These are phyloP conservation scores for Rhodotorula graminis DNA, from an alignment of 768 basidiomycete genomes.

Conservation along the genomic window DNA sequence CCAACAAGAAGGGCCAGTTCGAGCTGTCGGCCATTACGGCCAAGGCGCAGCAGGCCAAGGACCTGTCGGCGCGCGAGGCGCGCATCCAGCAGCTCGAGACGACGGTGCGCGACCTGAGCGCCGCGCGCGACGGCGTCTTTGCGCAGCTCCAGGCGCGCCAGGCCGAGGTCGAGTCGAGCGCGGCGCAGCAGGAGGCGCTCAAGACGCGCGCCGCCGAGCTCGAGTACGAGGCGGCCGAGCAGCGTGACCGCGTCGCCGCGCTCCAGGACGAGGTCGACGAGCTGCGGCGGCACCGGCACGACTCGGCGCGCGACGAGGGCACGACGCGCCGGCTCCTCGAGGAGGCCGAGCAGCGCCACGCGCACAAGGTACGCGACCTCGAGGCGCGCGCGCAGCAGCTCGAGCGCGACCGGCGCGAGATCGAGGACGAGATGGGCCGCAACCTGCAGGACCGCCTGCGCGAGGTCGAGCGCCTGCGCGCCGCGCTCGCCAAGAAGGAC, in stretches of 20 bases:
- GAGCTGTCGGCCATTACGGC: constrained; percentile 69
- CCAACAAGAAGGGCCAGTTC: constrained; percentile 61
- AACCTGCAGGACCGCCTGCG: constrained; percentile 54
- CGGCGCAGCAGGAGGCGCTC: constrained; percentile 66
- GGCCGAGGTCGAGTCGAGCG: constrained; percentile 80
- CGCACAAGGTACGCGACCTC: constrained; percentile 59
- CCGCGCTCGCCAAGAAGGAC: constrained; percentile 38
- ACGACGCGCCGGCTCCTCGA: constrained; percentile 59
- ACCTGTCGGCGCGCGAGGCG: constrained; percentile 57
- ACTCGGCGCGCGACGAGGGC: constrained; percentile 52
- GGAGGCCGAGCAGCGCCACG: constrained; percentile 55
- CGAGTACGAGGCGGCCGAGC: constrained; percentile 78
- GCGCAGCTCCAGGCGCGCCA: constrained; percentile 81
- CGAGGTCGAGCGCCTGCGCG: constrained; percentile 43
- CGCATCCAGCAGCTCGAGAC: constrained; percentile 67
- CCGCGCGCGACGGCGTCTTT: constrained; percentile 75
- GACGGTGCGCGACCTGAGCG: constrained; percentile 62
- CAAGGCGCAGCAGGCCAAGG: constrained; percentile 70
- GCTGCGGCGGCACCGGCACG: constrained; percentile 60
- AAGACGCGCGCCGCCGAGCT: constrained; percentile 76
- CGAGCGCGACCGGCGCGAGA: constrained; percentile 80
- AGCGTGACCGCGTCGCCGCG: constrained; percentile 64
- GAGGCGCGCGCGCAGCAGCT: constrained; percentile 58
- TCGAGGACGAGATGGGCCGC: constrained; percentile 81
- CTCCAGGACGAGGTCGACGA: constrained; percentile 51